A percentile compares a stretch with the other conserved stretches of the same genome.
phyloP scores from a whole-genome alignment of 306 rosid species.

The Prunus davidiana region DNA sequence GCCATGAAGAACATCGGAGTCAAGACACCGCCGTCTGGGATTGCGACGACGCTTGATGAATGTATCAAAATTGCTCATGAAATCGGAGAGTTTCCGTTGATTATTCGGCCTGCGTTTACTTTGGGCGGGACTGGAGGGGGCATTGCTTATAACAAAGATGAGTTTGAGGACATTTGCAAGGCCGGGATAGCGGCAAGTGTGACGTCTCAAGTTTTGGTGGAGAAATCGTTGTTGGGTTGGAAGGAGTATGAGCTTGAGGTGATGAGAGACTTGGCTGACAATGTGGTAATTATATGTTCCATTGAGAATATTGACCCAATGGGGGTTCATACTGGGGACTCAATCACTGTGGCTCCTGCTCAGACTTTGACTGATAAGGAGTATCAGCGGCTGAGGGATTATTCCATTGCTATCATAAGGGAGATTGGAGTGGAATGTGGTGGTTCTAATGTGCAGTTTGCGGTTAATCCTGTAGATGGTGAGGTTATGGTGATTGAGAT shows the following conservation, averaged over 20 bases:
- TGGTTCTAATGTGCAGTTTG: conserved; percentile 95
- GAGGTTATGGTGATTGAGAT: conserved; percentile 98
- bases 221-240: conserved; percentile 94
- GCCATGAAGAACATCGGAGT: conserved; percentile 90
- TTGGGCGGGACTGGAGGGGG: conserved; percentile 97
- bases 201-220: conserved; percentile 82
- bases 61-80: conserved; percentile 52
- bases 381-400: conserved; percentile 84
- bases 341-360: conserved; percentile 93
- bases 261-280: conserved; percentile 96
- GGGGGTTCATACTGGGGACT: conserved; percentile 98
- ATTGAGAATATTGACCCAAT: conserved; percentile 97
- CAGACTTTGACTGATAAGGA: conserved; percentile 97
- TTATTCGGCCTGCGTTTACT: conserved; percentile 81
- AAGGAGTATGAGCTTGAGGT: conserved; percentile 99
- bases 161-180: conserved; percentile 82
- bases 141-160: conserved; percentile 81
- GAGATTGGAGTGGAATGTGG: conserved; percentile 84
- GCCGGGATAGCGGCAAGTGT: conserved; percentile 81
- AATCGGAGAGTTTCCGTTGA: conserved; percentile 77
- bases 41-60: conserved; percentile 53
- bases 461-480: conserved; percentile 72
- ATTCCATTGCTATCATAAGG: conserved; percentile 64
- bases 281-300: conserved; percentile 91
- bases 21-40: conserved; percentile 83